phyloP scores from a whole-genome alignment of 1,139 yeast genomes.

The Suhomyces bokatorum region DNA sequence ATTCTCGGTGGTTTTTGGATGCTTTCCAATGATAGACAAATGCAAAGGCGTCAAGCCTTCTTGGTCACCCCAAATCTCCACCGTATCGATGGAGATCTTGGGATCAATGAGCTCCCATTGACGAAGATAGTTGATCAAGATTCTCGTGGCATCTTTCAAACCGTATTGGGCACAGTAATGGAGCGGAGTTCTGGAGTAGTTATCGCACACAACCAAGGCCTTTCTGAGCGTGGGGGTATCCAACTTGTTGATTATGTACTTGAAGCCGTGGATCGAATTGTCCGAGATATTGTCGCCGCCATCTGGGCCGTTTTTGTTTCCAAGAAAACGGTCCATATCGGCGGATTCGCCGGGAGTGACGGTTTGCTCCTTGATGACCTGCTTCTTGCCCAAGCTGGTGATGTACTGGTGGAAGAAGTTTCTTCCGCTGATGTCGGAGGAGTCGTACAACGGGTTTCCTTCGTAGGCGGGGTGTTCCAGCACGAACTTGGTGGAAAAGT shows the following conservation, averaged over 20 bases:
- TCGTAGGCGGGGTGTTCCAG: slow-evolving; percentile 14
- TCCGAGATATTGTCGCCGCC: slow-evolving; percentile 38
- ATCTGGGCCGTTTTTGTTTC: slow-evolving; percentile 57
- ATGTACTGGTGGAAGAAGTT: slow-evolving; percentile 84
- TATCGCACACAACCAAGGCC: slow-evolving; percentile 65
- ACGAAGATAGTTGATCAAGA: slow-evolving; percentile 50
- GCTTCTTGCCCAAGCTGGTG: slow-evolving; percentile 68
- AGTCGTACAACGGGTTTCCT: slow-evolving; percentile 47
- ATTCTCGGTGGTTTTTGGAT: slow-evolving; percentile 71
- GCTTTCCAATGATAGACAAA: slow-evolving; percentile 78
- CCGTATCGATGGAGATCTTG: slow-evolving; percentile 56
- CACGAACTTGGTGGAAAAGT: slow-evolving; percentile 19
- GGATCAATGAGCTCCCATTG: slow-evolving; percentile 37
- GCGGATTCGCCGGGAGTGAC: slow-evolving; percentile 41
- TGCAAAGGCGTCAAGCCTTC: slow-evolving; percentile 84
- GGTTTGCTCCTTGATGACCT: slow-evolving; percentile 25
- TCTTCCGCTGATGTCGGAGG: slow-evolving; percentile 75
- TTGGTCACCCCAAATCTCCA: slow-evolving; percentile 74
- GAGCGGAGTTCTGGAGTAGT: slow-evolving; percentile 78
- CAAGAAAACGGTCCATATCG: slow-evolving; percentile 32
- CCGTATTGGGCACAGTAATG: slow-evolving; percentile 94
- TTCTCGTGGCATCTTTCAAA: slow-evolving; percentile 58
- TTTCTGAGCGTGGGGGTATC: slow-evolving; percentile 40
- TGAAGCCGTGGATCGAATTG: slow-evolving; percentile 49
- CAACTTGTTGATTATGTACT: slow-evolving; percentile 53